Evolutionary conservation across 164 flowering plant species (phyloP).

Genomic region (Kalanchoe fedtschenkoi): DNA sequence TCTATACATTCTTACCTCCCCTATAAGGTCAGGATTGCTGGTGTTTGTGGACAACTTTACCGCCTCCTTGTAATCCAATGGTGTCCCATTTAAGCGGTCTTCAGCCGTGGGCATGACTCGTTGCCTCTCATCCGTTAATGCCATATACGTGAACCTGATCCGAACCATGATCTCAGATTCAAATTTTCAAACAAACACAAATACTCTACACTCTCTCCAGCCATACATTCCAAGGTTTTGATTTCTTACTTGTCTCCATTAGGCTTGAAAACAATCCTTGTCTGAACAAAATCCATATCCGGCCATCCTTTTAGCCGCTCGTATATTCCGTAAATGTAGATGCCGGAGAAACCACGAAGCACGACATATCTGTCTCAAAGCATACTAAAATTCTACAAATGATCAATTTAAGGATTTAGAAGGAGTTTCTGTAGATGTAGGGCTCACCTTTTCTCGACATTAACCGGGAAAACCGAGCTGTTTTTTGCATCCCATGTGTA

Average conservation of each 20-base stretch:
- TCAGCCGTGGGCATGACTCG: constrained; percentile 34
- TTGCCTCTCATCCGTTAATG: constrained; percentile 32
- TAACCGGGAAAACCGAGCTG: background rate
- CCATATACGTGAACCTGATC: constrained; percentile 29
- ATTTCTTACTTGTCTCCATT: constrained; percentile 19
- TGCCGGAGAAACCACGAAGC: constrained; percentile 19
- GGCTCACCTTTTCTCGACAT: background rate
- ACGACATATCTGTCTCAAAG: constrained; percentile 17
- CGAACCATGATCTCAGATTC: background rate
- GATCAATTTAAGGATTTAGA: background rate
- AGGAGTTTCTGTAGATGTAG: background rate
- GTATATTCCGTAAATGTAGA: constrained; percentile 27
- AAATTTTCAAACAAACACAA: background rate
- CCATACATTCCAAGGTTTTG: background rate
- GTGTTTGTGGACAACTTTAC: constrained; percentile 36
- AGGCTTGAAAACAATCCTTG: constrained; percentile 26
- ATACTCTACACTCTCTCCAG: background rate
- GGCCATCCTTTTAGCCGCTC: constrained; percentile 31
- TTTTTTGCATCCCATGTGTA: constrained; percentile 10
- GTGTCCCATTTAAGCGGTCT: constrained; percentile 27
- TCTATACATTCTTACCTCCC: constrained; percentile 26
- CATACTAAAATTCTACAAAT: background rate
- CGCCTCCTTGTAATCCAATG: constrained; percentile 44
- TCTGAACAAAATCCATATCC: constrained; percentile 17
- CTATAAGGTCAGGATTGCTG: constrained; percentile 20